Base-by-base conservation (phyloP, 75 land plant genomes). In the Pinus albicaulis region DNA sequence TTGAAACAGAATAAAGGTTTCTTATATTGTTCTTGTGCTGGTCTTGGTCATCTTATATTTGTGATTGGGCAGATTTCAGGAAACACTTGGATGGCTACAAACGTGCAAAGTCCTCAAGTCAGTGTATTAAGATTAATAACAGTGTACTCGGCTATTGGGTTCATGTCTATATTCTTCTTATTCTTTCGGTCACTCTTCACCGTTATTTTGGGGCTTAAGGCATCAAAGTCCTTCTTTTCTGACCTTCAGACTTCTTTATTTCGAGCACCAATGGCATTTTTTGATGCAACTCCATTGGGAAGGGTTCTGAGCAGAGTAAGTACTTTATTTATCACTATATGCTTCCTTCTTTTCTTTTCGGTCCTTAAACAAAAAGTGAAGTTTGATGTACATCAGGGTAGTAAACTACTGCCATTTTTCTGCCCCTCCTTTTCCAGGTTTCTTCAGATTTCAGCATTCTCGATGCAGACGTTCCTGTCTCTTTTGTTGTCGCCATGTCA, bases 261-360 rank as follows among this genome's bases (percentile, higher is more conserved):
- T 73, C 81, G 86, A 15, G 99, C 99, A 74, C 94, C 99, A 19
- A 91, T 96, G 94, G 82, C 94, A 55, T 96, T 96, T 74, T 96
- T 81, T 77, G 99, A 96, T 78, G 82, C 97, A 3, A 96, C 99
- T 12, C 99, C 99, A 55, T 31, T 85, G 12, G 97, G 99, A 58
- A 88, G 99, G 72, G 86, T 96, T 56, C 81, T 96, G 17, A 93
- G 91, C 71, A 82, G 97, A 83, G 99, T 96, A 86, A 74, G 84
- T 56, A 44, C n/a, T 56, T 11, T 19, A 8, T 68, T 8, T 38
- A 66, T 66, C 19, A 66, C 71, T 20, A 7, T 59, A 1, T 20
- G 36, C 3, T 55, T 31, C 23, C 19, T 59, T 14, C 72, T 26
- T 24, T 25, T 55, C 7, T 52, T 38, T 22, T n/a, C 16, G 26